A percentile compares a stretch with the other conserved stretches of the same genome.
Evolutionary conservation across 371 early-diverging fungal species (phyloP).

Genomic region (Apophysomyces variabilis): DNA sequence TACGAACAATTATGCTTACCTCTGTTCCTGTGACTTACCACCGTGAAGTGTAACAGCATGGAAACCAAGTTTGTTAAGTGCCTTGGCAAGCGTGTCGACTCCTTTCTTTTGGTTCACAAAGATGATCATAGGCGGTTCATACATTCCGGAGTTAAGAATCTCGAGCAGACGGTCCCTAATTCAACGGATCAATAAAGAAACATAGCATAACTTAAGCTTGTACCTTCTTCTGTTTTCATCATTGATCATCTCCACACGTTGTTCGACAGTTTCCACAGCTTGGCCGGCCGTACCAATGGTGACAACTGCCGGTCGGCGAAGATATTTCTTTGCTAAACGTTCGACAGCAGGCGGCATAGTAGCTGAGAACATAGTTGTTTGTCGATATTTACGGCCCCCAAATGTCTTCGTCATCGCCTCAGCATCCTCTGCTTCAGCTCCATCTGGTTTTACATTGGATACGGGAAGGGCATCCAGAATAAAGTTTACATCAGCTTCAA

Average conservation of each 20-base stretch:
- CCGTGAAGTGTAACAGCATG: slow-evolving; percentile 89
- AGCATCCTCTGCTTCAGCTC: slow-evolving; percentile 70
- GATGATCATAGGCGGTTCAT: slow-evolving; percentile 89
- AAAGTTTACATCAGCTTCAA: slow-evolving; percentile 93
- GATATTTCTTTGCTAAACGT: slow-evolving; percentile 89
- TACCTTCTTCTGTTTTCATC: slow-evolving; percentile 87
- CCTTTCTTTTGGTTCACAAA: slow-evolving; percentile 97
- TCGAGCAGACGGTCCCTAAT: slow-evolving; percentile 75
- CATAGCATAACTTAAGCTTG: slow-evolving; percentile 11
- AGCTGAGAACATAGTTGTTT: slow-evolving; percentile 99
- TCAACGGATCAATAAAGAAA: slow-evolving; percentile 1
- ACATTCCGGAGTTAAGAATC: slow-evolving; percentile 68
- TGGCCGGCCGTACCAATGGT: slow-evolving; percentile 98
- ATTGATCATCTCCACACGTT: slow-evolving; percentile 90
- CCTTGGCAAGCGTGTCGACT: slow-evolving; percentile 76
- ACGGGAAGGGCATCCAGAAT: slow-evolving; percentile 94
- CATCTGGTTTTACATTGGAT: slow-evolving; percentile 87
- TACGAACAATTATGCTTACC: slow-evolving; percentile 38
- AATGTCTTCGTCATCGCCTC: slow-evolving; percentile 41
- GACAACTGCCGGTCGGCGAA: slow-evolving; percentile 94
- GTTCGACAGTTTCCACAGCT: slow-evolving; percentile 94
- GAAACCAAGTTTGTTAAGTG: slow-evolving; percentile 72
- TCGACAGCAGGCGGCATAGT: slow-evolving; percentile 99
- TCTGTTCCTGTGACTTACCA: slow-evolving; percentile 96
- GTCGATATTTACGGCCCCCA: slow-evolving; percentile 75